Base-by-base conservation (phyloP, 371 early-diverging fungal genomes). In the Rhizomucor pusillus region DNA sequence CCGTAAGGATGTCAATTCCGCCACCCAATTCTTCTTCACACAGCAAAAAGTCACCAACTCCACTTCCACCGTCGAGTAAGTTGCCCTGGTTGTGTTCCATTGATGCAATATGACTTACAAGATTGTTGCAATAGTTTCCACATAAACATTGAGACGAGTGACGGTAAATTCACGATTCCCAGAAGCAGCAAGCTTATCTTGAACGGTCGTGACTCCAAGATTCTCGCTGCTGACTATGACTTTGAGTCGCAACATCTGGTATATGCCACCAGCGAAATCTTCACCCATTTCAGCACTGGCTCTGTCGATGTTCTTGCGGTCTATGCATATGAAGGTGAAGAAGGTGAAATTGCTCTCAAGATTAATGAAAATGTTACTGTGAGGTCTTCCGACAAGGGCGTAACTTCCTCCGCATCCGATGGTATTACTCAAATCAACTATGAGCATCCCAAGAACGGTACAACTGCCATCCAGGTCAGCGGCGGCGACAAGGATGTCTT, bases 191-290 rank as follows among this genome's bases (percentile, higher is more conserved):
- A 49, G 43, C 50, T 57, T 11, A 35, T 57, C 6, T 16, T 63
- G 18, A 50, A 63, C 25, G 64, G 64, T 29, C 64, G 59, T 22
- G 64, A 63, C 25, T 54, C 64, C 47, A 63, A 63, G 52, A 46
- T 63, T 25, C 41, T 63, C 10, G 34, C 53, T 12, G 51, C 59
- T n/a, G 59, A 63, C 41, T 59, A 54, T n/a, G 35, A 54, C n/a
- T 63, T 63, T 49, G 37, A 59, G 20, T 51, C 55, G 19, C 64
- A 63, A 45, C 64, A 63, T 45, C 36, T 63, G 34, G 43, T 63
- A 6, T 63, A 63, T 19, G 44, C 64, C 11, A 63, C 64, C 43
- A 58, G 59, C 12, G 64, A 63, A 29, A 50, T 63, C 1, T 59
- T 63, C 10, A 63, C 64, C 2, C 59, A 59, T 47, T 55, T 54